Conservation (phyloP, 2,329 filamentous ascomycete species). For the Pseudocercospora vitis region DNA sequence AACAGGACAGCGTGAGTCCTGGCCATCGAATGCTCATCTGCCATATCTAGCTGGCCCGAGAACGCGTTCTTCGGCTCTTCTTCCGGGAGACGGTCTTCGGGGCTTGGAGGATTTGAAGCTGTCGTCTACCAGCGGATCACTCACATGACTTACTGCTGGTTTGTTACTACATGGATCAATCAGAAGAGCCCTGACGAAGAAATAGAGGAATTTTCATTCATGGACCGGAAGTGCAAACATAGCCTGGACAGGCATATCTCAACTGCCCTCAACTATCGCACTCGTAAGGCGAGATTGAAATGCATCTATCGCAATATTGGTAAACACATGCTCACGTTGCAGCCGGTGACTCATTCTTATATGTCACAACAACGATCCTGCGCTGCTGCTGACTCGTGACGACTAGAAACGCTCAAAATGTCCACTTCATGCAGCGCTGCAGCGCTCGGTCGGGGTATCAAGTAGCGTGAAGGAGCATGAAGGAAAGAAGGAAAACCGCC, state of each 20-base stretch:
- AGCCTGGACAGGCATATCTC: too few species aligned
- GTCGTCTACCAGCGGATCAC: background rate
- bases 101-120: background rate
- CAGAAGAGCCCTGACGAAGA: conserved; percentile 1
- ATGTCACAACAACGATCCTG: too few species aligned
- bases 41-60: conserved; percentile 5
- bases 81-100: conserved; percentile 4
- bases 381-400: background rate
- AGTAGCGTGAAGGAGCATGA: background rate
- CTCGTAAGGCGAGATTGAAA: too few species aligned
- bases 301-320: too few species aligned
- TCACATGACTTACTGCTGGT: conserved; percentile 1
- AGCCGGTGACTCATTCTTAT: too few species aligned
- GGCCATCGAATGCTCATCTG: background rate
- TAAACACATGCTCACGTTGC: too few species aligned
- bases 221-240: too few species aligned
- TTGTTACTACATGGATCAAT: conserved; percentile 9
- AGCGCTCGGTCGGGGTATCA: background rate
- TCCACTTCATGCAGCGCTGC: too few species aligned
- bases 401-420: too few species aligned
- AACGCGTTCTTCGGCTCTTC: background rate
- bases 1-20: conserved; percentile 3
- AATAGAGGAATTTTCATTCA: conserved; percentile 6
- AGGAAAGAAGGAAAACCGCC: background rate
- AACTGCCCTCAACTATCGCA: too few species aligned